phyloP scores from a whole-genome alignment of 257 asterid genomes.

The Avicennia marina region DNA sequence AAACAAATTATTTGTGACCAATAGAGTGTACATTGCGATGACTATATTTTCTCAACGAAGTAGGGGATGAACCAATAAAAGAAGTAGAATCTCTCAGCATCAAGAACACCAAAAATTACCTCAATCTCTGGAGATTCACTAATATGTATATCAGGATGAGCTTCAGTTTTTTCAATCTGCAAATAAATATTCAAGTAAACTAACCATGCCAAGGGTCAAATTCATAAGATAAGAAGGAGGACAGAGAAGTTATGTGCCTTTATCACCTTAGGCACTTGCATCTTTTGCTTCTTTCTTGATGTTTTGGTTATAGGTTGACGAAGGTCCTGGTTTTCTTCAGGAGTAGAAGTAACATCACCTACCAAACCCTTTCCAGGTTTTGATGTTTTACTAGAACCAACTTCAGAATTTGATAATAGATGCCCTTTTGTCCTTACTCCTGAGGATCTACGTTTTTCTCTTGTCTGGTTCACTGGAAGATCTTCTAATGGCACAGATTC shows the following conservation, averaged over 20 bases:
- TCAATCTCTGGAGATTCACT: constrained; percentile 50
- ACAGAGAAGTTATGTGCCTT: constrained; percentile 11
- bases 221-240: constrained; percentile 10
- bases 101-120: constrained; percentile 35
- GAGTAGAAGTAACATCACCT: constrained; percentile 33
- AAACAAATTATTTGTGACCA: too few species aligned
- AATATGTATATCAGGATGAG: constrained; percentile 33
- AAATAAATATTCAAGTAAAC: constrained; percentile 22
- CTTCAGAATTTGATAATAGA: constrained; percentile 43
- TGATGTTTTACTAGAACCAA: constrained; percentile 39
- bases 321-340: constrained; percentile 45
- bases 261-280: constrained; percentile 47
- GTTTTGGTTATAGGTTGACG: constrained; percentile 32
- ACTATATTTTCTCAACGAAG: not conserved
- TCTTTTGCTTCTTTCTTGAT: constrained; percentile 49
- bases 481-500: constrained; percentile 53
- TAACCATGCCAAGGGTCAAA: constrained; percentile 16
- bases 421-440: constrained; percentile 54
- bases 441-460: constrained; percentile 41
- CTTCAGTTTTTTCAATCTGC: constrained; percentile 53
- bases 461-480: constrained; percentile 33
- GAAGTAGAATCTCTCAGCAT: constrained; percentile 8
- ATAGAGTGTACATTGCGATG: not conserved
- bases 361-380: constrained; percentile 51
- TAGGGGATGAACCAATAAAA: constrained; percentile 1